These are phyloP conservation scores for Pestalotiopsis fici DNA, from an alignment of 2,329 filamentous ascomycete genomes.

Conservation along the genomic window DNA sequence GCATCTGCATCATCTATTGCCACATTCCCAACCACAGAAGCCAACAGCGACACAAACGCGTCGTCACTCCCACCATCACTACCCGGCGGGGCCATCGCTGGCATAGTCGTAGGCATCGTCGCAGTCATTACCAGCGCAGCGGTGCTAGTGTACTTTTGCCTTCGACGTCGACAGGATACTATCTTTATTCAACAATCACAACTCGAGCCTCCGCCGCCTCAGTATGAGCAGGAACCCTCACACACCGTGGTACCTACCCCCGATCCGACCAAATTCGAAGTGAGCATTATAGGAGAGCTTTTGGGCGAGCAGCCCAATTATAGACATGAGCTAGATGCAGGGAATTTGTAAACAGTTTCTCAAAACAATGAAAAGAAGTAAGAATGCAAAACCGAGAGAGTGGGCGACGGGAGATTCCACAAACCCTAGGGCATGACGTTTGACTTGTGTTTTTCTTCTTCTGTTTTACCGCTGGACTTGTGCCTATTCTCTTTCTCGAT, in stretches of 20 bases:
- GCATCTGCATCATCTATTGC: too few relatives aligned
- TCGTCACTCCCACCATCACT: neutral
- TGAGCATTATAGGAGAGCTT: neutral
- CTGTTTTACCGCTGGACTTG: too few relatives aligned
- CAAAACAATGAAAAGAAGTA: too few relatives aligned
- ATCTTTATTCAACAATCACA: neutral
- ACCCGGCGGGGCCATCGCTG: neutral
- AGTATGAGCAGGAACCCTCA: neutral
- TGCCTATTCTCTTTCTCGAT: too few relatives aligned
- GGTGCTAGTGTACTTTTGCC: neutral
- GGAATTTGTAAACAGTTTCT: too few relatives aligned
- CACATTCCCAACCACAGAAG: too few relatives aligned
- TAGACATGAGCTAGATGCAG: neutral
- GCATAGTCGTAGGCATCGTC: neutral
- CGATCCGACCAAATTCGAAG: neutral
- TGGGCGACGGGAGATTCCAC: too few relatives aligned
- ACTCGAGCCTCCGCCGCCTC: neutral
- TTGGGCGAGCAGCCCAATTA: neutral
- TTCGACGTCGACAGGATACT: neutral
- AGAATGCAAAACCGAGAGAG: too few relatives aligned
- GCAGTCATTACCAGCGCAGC: neutral
- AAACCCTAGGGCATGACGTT: too few relatives aligned
- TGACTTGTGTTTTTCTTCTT: too few relatives aligned
- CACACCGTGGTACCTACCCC: neutral
- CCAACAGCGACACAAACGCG: too few relatives aligned